Percentiles rank a stretch among this genome's conserved stretches.
Evolutionary conservation across 2,329 filamentous ascomycete genomes (phyloP).

Genomic region (Elsinoe arachidis): DNA sequence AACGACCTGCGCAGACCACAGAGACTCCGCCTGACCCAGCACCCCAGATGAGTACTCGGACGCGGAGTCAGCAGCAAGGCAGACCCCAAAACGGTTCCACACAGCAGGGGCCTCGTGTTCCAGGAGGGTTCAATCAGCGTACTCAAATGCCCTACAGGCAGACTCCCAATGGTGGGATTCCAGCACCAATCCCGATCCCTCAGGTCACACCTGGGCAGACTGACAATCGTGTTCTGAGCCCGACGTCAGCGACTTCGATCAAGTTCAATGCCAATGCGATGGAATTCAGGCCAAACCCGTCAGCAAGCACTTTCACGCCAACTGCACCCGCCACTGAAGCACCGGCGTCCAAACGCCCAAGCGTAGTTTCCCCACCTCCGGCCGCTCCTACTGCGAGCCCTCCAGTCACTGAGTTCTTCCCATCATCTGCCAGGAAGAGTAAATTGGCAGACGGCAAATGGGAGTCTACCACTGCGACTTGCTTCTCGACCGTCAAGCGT

Average conservation of each 20-base stretch:
- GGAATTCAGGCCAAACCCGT: slow-evolving; percentile 80
- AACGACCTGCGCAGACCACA: background rate
- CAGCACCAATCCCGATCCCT: slow-evolving; percentile 13
- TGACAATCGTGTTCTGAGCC: slow-evolving; percentile 43
- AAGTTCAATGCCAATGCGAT: slow-evolving; percentile 54
- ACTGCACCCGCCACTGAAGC: slow-evolving; percentile 48
- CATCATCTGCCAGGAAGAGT: slow-evolving; percentile 60
- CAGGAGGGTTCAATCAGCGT: background rate
- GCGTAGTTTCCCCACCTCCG: slow-evolving; percentile 19
- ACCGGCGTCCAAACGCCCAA: slow-evolving; percentile 24
- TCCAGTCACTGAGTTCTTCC: slow-evolving; percentile 47
- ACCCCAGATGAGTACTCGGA: slow-evolving; percentile 7
- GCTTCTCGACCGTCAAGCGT: slow-evolving; percentile 56
- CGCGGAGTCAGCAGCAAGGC: slow-evolving; percentile 10
- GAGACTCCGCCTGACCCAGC: slow-evolving; percentile 1
- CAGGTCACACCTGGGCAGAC: slow-evolving; percentile 52
- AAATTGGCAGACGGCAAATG: slow-evolving; percentile 41
- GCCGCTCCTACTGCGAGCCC: slow-evolving; percentile 20
- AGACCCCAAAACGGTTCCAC: background rate
- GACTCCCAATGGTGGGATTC: background rate
- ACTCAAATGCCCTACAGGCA: slow-evolving; percentile 3
- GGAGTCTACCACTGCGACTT: slow-evolving; percentile 4
- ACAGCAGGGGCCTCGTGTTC: background rate
- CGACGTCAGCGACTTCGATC: slow-evolving; percentile 43
- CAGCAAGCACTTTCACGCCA: slow-evolving; percentile 73